Percentiles rank a stretch among this genome's conserved stretches.
phyloP scores from a whole-genome alignment of 2,329 filamentous ascomycete species.

The Clonostachys solani region DNA sequence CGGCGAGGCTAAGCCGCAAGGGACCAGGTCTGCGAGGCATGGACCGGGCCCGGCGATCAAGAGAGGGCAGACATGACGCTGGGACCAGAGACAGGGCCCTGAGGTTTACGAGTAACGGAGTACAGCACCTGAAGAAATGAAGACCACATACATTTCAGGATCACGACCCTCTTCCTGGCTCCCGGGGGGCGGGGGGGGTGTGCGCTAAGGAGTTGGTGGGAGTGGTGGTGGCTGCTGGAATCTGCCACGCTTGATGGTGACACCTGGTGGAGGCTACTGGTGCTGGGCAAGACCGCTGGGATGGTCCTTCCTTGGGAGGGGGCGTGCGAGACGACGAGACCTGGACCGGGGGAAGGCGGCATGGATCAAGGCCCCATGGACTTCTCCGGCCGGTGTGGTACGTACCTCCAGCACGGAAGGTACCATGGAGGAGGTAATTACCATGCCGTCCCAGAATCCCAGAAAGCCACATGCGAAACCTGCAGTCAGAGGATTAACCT shows the following conservation, averaged over 20 bases:
- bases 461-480: too few relatives aligned
- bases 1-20: constrained; percentile 17
- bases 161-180: neutral
- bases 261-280: neutral
- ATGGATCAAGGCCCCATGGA: too few relatives aligned
- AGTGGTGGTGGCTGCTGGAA: neutral
- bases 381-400: too few relatives aligned
- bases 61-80: neutral
- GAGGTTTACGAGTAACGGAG: neutral
- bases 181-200: neutral
- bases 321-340: neutral
- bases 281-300: neutral
- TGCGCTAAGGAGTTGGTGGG: too few relatives aligned
- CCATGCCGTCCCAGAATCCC: too few relatives aligned
- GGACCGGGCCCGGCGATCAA: constrained; percentile 18
- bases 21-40: constrained; percentile 20
- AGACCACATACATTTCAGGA: neutral
- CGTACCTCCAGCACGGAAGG: too few relatives aligned
- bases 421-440: too few relatives aligned
- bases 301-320: neutral
- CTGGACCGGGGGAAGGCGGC: too few relatives aligned
- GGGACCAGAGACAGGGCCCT: neutral
- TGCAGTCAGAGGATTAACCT: too few relatives aligned
- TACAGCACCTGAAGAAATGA: neutral
- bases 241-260: constrained; percentile 2